Evolutionary conservation across 2,329 filamentous ascomycete species (phyloP), one percentile per base, ranked within the genome.

Genomic region (Diaporthe sp.): DNA sequence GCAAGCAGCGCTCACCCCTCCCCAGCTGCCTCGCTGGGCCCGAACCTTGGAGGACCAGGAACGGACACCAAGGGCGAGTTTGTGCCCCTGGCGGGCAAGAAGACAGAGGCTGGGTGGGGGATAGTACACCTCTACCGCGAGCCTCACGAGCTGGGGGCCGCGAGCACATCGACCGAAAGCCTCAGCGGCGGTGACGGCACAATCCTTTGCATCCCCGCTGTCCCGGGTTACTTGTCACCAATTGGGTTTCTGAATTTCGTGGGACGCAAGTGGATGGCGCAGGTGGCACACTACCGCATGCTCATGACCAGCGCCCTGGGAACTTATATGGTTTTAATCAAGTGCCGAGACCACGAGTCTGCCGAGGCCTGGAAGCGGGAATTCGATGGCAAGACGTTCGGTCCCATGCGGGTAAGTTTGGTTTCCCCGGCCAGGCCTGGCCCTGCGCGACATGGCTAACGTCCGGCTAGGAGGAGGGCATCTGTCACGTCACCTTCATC

Each of bases 71-170:
- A 96, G 82, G 97, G 95, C 7, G 89, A 90, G 77, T 97, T 93
- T 81, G 86, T 94, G 28, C 92, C 94, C 0, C 87, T 96, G 1
- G 90, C 93, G 73, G 90, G 91, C 22, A 91, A 88, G 79, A 91
- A 93, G 72, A 95, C 95, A 0, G 93, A 97, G 75, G 88, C 95
- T 1, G 94, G 95, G 55, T 98, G 95, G 93, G 97, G 97, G 1
- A 91, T 98, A 19, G 95, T 99, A 2, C 97, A 98, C 82, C 89
- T 99, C 38, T 99, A 98, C 82, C 91, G 96, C 13, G 96, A 98
- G 83, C 90, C 90, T 2, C 91, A 95, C 74, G 94, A 97, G 82
- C 87, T 90, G 1, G 68, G 64, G 25, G 52, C 25, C 50, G 45
- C 50, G 25, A 58, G 61, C 50, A 70, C 75, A 3, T 61, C 66